Evolutionary conservation across 176 grass and related monocot species (phyloP).

Genomic region (Cymbopogon citratus): DNA sequence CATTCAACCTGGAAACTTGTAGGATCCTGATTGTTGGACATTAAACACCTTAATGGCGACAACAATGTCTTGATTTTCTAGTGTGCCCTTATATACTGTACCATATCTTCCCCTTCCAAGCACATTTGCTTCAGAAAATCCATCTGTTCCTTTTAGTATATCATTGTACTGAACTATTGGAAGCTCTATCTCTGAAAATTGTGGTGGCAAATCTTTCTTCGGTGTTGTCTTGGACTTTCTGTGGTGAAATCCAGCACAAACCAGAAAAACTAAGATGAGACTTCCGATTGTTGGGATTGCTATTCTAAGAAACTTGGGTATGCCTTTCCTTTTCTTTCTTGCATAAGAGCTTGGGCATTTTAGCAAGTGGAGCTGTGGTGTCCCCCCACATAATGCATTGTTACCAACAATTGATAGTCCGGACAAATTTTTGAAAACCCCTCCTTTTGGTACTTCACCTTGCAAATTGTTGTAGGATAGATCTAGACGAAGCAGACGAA

Average conservation of each 20-base stretch:
- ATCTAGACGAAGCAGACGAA: not conserved
- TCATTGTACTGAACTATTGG: constrained; percentile 1
- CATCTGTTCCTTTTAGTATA: constrained; percentile 9
- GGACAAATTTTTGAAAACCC: constrained; percentile 26
- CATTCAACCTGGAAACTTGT: no score
- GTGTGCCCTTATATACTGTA: not conserved
- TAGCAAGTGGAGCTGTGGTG: not conserved
- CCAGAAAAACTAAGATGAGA: not conserved
- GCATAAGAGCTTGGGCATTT: not conserved
- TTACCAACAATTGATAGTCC: constrained; percentile 25
- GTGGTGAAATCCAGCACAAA: not conserved
- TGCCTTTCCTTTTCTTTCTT: not conserved
- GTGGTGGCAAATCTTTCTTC: not conserved
- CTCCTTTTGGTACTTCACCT: constrained; percentile 14
- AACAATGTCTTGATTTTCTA: not conserved
- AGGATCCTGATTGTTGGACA: no score
- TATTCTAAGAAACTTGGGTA: not conserved
- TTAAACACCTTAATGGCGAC: not conserved
- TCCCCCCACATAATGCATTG: constrained; percentile 1
- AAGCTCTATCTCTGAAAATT: not conserved
- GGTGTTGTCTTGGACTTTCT: not conserved
- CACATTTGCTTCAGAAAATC: constrained; percentile 22
- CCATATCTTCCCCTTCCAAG: constrained; percentile 27
- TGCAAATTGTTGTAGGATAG: constrained; percentile 35
- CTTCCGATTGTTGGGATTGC: not conserved